phyloP scores from a whole-genome alignment of 441 rosid genomes.

The Populus hybrid region DNA sequence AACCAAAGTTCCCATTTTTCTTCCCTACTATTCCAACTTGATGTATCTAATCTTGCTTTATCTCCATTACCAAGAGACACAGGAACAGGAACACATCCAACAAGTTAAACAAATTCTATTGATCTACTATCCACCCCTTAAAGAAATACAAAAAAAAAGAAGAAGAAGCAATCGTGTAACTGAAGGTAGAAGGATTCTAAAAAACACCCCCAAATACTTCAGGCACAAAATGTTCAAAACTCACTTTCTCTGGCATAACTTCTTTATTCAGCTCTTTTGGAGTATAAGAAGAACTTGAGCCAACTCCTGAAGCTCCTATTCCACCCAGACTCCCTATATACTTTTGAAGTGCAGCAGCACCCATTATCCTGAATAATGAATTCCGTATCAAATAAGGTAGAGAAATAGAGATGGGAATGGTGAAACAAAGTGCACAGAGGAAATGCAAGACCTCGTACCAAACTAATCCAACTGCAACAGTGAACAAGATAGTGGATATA shows the following conservation, averaged over 20 bases:
- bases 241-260: conserved; percentile 90
- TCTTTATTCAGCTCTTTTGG: conserved; percentile 94
- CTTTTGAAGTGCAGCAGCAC: conserved; percentile 90
- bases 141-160: neutral
- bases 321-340: conserved; percentile 94
- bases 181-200: neutral
- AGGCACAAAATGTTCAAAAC: neutral
- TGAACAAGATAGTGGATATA: conserved; percentile 80
- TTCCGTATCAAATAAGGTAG: neutral
- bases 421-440: neutral
- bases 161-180: neutral
- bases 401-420: neutral
- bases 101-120: neutral
- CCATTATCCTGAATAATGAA: conserved; percentile 68
- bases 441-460: conserved; percentile 51
- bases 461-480: conserved; percentile 73
- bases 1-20: neutral
- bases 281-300: conserved; percentile 88
- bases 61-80: neutral
- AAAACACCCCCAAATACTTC: neutral
- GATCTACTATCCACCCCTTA: neutral
- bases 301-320: conserved; percentile 96
- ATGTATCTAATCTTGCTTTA: neutral
- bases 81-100: neutral
- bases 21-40: neutral